Percentiles rank a stretch among this genome's conserved stretches.
Conservation (phyloP, 768 basidiomycete genomes). For the Leccinellum rugosiceps region DNA sequence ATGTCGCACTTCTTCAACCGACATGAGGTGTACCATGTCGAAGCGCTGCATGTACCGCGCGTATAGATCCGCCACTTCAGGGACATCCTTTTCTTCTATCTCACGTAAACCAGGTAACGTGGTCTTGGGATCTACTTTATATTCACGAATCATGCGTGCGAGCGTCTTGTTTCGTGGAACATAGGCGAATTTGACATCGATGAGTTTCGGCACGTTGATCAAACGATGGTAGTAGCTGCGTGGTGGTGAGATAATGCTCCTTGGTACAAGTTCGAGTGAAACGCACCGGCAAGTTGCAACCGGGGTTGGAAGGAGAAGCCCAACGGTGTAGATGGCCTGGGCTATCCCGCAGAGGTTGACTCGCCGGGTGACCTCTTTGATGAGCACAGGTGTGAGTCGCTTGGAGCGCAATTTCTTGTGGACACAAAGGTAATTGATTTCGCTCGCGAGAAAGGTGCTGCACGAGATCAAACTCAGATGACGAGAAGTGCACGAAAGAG, state of each 20-base stretch:
- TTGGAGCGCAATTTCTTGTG: slow-evolving; percentile 98
- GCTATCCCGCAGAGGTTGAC: slow-evolving; percentile 87
- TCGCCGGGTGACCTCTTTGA: slow-evolving; percentile 95
- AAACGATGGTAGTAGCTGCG: slow-evolving; percentile 87
- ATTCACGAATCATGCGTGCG: slow-evolving; percentile 81
- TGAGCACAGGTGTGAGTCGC: slow-evolving; percentile 90
- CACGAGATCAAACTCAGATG: slow-evolving; percentile 7
- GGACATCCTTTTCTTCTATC: slow-evolving; percentile 79
- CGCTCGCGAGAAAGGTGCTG: slow-evolving; percentile 70
- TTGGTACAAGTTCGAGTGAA: background rate
- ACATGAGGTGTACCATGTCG: slow-evolving; percentile 74
- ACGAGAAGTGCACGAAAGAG: slow-evolving; percentile 4
- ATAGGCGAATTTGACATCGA: slow-evolving; percentile 86
- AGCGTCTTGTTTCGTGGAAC: slow-evolving; percentile 86
- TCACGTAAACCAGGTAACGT: slow-evolving; percentile 72
- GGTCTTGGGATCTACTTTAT: slow-evolving; percentile 58
- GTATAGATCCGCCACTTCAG: slow-evolving; percentile 67
- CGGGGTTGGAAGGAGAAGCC: slow-evolving; percentile 91
- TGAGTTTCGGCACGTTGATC: slow-evolving; percentile 87
- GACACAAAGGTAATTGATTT: slow-evolving; percentile 97
- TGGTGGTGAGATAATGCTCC: slow-evolving; percentile 4
- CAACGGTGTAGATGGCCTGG: slow-evolving; percentile 97
- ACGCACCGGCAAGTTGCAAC: slow-evolving; percentile 78
- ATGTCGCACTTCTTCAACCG: slow-evolving; percentile 76
- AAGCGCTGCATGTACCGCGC: slow-evolving; percentile 80